These are phyloP conservation scores for Colletotrichum incanum DNA, from an alignment of 2,329 filamentous ascomycete species.

Conservation along the genomic window DNA sequence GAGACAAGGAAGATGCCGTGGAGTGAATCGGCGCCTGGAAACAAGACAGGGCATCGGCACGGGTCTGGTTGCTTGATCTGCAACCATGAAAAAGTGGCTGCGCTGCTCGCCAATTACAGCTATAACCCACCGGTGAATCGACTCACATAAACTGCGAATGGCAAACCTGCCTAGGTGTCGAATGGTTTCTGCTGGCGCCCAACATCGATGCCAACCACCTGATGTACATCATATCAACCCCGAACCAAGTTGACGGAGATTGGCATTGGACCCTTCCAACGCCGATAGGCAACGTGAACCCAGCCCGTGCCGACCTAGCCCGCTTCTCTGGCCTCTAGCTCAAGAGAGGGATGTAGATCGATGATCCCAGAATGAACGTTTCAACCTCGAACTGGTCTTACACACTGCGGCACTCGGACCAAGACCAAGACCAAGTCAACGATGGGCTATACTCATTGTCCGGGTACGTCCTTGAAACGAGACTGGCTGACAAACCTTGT, in stretches of 20 bases:
- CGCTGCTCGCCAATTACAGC: background rate
- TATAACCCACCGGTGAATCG: constrained; percentile 18
- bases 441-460: constrained; percentile 1
- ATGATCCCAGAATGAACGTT: constrained; percentile 42
- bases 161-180: background rate
- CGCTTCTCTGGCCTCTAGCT: constrained; percentile 6
- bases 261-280: constrained; percentile 10
- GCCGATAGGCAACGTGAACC: background rate
- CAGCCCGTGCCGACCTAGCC: constrained; percentile 11
- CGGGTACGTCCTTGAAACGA: constrained; percentile 26
- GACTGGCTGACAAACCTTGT: constrained; percentile 27
- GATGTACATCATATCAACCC: background rate
- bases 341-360: constrained; percentile 29
- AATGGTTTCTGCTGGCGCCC: constrained; percentile 9
- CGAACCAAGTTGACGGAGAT: background rate
- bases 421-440: constrained; percentile 22
- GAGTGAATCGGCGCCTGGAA: constrained; percentile 22
- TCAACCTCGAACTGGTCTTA: constrained; percentile 42
- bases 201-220: background rate
- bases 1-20: constrained; percentile 33
- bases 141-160: background rate
- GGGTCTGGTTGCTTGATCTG: constrained; percentile 31
- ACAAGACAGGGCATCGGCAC: constrained; percentile 23
- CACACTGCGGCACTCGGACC: constrained; percentile 25
- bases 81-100: constrained; percentile 25